Conservation (phyloP, 306 rosid species). For the Rubus idaeus region DNA sequence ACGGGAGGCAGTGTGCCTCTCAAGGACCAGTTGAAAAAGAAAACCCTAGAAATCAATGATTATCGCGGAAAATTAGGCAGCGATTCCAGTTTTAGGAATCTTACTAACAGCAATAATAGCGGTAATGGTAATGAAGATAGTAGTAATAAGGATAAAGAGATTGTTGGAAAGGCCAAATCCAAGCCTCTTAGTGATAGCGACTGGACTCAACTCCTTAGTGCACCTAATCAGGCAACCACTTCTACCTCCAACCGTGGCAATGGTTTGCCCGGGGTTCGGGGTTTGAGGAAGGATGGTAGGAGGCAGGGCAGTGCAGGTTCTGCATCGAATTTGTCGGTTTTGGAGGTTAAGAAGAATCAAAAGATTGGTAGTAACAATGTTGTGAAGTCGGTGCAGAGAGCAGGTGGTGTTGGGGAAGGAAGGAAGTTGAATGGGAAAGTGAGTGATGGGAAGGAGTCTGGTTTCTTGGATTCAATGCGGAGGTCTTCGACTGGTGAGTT, state of each 20-base stretch:
- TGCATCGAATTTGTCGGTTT: constrained; percentile 19
- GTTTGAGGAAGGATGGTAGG: constrained; percentile 52
- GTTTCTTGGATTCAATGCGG: constrained; percentile 41
- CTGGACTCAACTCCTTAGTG: constrained; percentile 87
- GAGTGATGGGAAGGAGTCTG: constrained; percentile 60
- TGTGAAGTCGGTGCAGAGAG: constrained; percentile 36
- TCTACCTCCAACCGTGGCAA: constrained; percentile 41
- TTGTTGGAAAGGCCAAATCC: constrained; percentile 44
- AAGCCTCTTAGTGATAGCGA: constrained; percentile 61
- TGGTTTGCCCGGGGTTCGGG: constrained; percentile 42
- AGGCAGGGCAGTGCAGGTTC: constrained; percentile 43
- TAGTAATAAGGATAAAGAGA: constrained; percentile 30
- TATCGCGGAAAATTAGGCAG: constrained; percentile 55
- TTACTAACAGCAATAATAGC: constrained; percentile 1
- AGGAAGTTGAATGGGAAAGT: constrained; percentile 55
- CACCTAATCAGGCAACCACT: constrained; percentile 44
- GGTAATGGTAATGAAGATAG: constrained; percentile 12
- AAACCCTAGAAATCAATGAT: constrained; percentile 44
- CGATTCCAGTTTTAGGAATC: constrained; percentile 45
- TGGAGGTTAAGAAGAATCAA: constrained; percentile 51
- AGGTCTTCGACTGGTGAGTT: constrained; percentile 44
- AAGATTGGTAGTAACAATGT: constrained; percentile 33
- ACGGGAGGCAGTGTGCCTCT: constrained; percentile 55
- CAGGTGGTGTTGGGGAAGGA: constrained; percentile 32
- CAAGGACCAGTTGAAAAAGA: constrained; percentile 84